Evolutionary conservation across 2,329 filamentous ascomycete species (phyloP), one percentile per base, ranked within the genome.

Genomic region (Cladophialophora exuberans): DNA sequence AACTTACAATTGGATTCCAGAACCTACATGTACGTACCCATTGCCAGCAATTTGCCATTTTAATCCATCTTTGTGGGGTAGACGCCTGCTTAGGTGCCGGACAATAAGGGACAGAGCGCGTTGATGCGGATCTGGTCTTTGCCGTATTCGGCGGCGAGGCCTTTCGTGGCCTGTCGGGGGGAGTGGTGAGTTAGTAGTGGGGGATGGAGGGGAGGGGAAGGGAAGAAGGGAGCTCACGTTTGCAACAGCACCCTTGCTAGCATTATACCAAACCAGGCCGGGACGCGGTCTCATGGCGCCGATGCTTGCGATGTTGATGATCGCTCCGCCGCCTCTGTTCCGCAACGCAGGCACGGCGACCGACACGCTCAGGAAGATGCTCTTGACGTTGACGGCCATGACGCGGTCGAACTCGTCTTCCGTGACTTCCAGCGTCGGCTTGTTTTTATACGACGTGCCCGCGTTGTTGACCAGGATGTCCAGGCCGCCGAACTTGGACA

Each of bases 91-190:
- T n/a, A n/a, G n/a, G 87, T 90, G 11, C 78, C 82, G 1, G 83
- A 85, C 0, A 89, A 76, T 0, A 89, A 78, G 0, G 87, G 87
- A 44, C 84, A 88, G 47, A 78, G 70, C 36, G 75, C 76, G 66
- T 78, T 79, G 63, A 78, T 74, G 25, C 76, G 74, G 61, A 79
- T 78, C 49, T 74, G 71, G 64, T 77, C 73, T 44, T 61, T 61
- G 48, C 76, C 76, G 74, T 74, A 79, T 66, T 79, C 76, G 17
- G 73, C 69, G 11, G 76, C 76, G 18, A 79, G 72, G 63, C 81
- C 81, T 72, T 84, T 85, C 1, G 83, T 85, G 10, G 82, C 83
- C 60, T 64, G 30, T 36, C n/a, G 35, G 22, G 10, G 1, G n/a
- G n/a, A n/a, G n/a, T n/a, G n/a, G 15, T 20, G 4, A 18, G 45